Conservation (phyloP, 495 filamentous ascomycete genomes). For the Pseudoneurospora amorphoporcata region DNA sequence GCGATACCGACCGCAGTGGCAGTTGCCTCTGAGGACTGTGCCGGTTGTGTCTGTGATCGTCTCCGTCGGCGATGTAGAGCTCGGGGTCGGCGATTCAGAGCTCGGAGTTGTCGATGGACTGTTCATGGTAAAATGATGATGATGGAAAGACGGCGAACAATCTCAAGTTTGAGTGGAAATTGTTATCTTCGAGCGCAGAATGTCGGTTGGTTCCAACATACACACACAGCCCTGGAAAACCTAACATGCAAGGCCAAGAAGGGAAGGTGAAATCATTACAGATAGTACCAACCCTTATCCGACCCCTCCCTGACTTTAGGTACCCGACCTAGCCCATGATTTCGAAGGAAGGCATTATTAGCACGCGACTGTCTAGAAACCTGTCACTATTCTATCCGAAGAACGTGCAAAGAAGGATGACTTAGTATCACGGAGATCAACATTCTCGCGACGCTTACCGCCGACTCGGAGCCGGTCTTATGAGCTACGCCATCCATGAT, state of each 20-base stretch:
- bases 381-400: no score
- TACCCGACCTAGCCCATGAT: neutral
- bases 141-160: neutral
- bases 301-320: neutral
- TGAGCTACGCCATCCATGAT: neutral
- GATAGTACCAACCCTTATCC: neutral
- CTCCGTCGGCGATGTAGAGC: neutral
- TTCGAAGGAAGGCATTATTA: neutral
- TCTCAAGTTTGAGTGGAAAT: neutral
- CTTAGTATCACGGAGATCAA: neutral
- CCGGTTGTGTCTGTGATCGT: neutral
- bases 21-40: conserved; percentile 14
- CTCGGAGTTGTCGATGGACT: neutral
- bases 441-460: neutral
- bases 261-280: neutral
- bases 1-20: conserved; percentile 23
- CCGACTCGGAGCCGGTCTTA: neutral
- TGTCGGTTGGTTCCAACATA: neutral
- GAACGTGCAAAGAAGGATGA: neutral
- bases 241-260: neutral
- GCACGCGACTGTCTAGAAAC: no score
- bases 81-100: neutral
- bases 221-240: neutral
- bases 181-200: neutral
- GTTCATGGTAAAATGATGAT: neutral